These are phyloP conservation scores for Bipolaris oryzae DNA, from an alignment of 2,329 filamentous ascomycete species.

Conservation along the genomic window DNA sequence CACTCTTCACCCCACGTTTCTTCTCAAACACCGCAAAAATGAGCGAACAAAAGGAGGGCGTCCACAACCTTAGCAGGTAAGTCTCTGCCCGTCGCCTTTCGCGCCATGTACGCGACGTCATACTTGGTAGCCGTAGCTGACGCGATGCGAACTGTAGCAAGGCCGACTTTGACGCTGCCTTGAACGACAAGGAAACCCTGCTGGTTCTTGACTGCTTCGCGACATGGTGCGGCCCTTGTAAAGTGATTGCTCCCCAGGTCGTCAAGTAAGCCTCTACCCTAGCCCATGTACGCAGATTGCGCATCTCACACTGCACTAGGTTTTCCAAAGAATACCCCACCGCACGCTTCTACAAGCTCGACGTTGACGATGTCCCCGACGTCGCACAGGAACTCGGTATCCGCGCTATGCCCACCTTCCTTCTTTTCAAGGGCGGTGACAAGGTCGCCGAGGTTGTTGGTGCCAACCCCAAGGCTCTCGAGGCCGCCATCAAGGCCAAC, in stretches of 20 bases:
- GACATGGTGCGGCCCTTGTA: slow-evolving; percentile 94
- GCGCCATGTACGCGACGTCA: slow-evolving; percentile 19
- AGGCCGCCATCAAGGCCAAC: slow-evolving; percentile 56
- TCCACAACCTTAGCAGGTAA: slow-evolving; percentile 57
- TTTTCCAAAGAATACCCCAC: slow-evolving; percentile 64
- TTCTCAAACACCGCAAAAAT: slow-evolving; percentile 53
- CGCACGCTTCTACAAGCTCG: slow-evolving; percentile 83
- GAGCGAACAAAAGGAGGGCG: slow-evolving; percentile 50
- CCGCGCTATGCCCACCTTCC: slow-evolving; percentile 91
- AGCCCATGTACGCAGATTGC: neutral
- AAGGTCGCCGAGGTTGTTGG: slow-evolving; percentile 77
- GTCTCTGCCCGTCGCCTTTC: slow-evolving; percentile 26
- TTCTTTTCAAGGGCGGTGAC: slow-evolving; percentile 80
- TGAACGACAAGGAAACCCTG: slow-evolving; percentile 61
- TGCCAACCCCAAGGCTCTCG: slow-evolving; percentile 75
- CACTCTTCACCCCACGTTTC: slow-evolving; percentile 43
- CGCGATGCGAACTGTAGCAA: slow-evolving; percentile 54
- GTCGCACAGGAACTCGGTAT: slow-evolving; percentile 79
- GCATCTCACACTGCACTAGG: slow-evolving; percentile 47
- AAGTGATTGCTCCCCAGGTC: slow-evolving; percentile 80
- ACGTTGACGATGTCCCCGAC: slow-evolving; percentile 81
- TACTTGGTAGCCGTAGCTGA: slow-evolving; percentile 15
- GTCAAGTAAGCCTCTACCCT: slow-evolving; percentile 59
- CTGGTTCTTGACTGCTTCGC: slow-evolving; percentile 88
- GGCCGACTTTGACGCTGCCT: slow-evolving; percentile 62